Percentiles rank a stretch among this genome's conserved stretches.
Evolutionary conservation across 2,329 filamentous ascomycete genomes (phyloP).

Genomic region (Colletotrichum ledebouriae): DNA sequence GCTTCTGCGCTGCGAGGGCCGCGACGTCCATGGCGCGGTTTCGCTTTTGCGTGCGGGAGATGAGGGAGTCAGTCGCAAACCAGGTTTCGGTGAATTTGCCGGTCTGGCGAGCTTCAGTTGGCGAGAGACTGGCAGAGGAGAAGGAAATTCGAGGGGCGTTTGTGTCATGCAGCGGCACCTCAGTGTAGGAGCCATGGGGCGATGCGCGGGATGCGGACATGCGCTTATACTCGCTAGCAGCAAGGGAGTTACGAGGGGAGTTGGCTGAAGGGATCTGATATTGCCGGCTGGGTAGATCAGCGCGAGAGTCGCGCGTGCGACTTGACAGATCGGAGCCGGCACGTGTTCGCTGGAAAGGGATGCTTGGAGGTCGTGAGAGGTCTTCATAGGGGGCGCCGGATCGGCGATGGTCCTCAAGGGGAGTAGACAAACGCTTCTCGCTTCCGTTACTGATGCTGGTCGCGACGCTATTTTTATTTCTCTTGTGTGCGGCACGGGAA

Average conservation of each 20-base stretch:
- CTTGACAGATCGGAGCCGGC: constrained; percentile 71
- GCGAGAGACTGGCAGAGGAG: constrained; percentile 34
- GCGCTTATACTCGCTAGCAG: constrained; percentile 61
- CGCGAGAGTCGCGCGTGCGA: constrained; percentile 66
- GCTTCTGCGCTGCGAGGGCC: constrained; percentile 51
- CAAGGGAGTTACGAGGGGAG: constrained; percentile 59
- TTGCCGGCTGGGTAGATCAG: constrained; percentile 68
- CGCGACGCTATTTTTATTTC: constrained; percentile 73
- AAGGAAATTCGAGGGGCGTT: constrained; percentile 27
- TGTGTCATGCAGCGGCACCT: constrained; percentile 61
- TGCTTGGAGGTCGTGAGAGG: constrained; percentile 63
- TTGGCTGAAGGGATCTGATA: constrained; percentile 63
- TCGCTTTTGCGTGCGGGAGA: constrained; percentile 67
- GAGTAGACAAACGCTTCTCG: constrained; percentile 72
- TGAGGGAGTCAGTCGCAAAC: constrained; percentile 67
- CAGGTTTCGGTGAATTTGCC: constrained; percentile 68
- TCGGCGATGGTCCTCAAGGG: constrained; percentile 56
- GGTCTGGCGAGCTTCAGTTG: constrained; percentile 51
- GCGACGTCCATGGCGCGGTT: constrained; percentile 58
- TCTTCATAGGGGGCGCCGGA: constrained; percentile 61
- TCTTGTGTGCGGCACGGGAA: constrained; percentile 78
- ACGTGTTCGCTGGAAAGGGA: constrained; percentile 87
- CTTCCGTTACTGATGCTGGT: constrained; percentile 59
- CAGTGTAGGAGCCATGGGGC: constrained; percentile 62
- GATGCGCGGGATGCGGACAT: constrained; percentile 56